These are phyloP conservation scores for Mortierella hygrophila DNA, from an alignment of 192 early-diverging fungal genomes.

Conservation along the genomic window DNA sequence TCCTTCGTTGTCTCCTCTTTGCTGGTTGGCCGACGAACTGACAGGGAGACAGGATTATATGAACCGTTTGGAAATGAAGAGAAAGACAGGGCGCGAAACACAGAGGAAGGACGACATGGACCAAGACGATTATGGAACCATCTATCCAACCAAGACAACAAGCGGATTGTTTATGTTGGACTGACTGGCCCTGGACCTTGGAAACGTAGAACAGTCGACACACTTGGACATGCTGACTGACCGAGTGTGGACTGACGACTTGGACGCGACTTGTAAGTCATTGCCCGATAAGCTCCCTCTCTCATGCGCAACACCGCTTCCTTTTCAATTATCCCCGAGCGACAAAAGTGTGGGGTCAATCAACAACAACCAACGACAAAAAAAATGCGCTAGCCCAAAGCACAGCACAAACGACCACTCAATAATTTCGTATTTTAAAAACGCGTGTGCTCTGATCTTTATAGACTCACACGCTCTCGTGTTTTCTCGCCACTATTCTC, in stretches of 20 bases:
- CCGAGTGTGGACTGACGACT: background rate
- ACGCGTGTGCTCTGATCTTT: background rate
- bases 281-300: background rate
- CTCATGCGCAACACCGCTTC: background rate
- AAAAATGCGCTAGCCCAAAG: background rate
- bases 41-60: background rate
- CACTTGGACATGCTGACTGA: background rate
- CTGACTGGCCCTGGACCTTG: background rate
- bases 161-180: background rate
- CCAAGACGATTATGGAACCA: background rate
- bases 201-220: background rate
- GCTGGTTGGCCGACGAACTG: too few species aligned
- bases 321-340: background rate
- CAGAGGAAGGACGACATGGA: background rate
- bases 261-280: conserved; percentile 7
- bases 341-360: background rate
- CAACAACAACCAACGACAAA: background rate
- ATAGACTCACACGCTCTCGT: background rate
- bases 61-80: background rate
- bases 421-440: too few species aligned
- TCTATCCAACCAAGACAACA: background rate
- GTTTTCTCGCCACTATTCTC: background rate
- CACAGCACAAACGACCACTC: background rate
- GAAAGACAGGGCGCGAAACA: background rate
- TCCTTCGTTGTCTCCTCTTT: background rate